Conservation (phyloP, 805 yeast species). For the Suhomyces faveliae region DNA sequence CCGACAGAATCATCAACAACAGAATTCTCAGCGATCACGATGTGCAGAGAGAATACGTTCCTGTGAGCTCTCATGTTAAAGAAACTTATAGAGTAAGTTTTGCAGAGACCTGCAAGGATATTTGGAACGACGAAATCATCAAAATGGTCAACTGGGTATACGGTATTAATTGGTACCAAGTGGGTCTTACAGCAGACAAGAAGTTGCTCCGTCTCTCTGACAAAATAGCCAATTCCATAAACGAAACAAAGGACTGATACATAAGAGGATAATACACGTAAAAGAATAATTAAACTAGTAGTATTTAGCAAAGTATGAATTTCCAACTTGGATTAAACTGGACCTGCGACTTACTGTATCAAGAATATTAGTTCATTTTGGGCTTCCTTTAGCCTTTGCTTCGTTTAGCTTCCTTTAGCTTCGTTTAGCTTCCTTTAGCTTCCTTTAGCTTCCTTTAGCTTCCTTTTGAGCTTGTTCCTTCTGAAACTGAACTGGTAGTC, state of each 20-base stretch:
- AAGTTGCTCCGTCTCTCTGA: conserved; percentile 29
- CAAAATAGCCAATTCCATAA: conserved; percentile 16
- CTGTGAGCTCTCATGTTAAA: conserved; percentile 32
- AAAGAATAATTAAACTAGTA: background rate
- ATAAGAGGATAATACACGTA: background rate
- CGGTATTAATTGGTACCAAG: conserved; percentile 47
- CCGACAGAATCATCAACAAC: conserved; percentile 51
- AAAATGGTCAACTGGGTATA: conserved; percentile 64
- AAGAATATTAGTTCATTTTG: no score
- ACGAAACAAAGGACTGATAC: background rate
- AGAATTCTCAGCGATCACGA: conserved; percentile 51
- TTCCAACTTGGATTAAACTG: no score
- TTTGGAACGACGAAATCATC: conserved; percentile 77
- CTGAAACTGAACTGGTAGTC: background rate
- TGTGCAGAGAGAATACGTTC: conserved; percentile 42
- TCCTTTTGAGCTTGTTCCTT: no score
- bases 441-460: no score
- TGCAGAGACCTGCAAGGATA: conserved; percentile 65
- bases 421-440: no score
- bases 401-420: no score
- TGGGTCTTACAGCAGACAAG: conserved; percentile 35
- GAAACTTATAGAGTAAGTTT: conserved; percentile 37
- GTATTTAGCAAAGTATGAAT: no score
- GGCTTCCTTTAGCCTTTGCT: no score
- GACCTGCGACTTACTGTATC: no score